Evolutionary conservation across 495 filamentous ascomycete species (phyloP), one percentile per base, ranked within the genome.

Genomic region (Penicillium cataractarum): DNA sequence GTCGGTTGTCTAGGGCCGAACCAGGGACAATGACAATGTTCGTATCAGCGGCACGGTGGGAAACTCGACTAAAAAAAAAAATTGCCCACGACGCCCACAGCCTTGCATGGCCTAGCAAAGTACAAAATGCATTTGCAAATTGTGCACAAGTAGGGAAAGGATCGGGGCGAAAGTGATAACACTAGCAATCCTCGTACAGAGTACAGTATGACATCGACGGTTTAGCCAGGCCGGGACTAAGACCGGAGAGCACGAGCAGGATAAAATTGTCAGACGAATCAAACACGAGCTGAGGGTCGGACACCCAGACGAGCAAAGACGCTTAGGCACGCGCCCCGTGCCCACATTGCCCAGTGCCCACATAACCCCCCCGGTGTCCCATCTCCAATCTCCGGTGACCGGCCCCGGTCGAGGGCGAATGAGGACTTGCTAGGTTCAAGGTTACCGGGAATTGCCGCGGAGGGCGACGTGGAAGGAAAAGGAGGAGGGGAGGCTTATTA

Each of bases 391-490:
- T 66, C 64, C 64, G 64, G 64, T 63, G 56, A 64, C 60, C 60
- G 64, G 64, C 60, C 59, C 60, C 55, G 55, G 27, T 42, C 54
- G 49, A 55, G 40, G 56, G 53, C 65, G 62, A 68, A 60, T 57
- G 21, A 57, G 50, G 54, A 32, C 8, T n/a, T 6, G 17, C 24
- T 61, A 54, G 58, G 58, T 56, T 59, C 24, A 58, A 54, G 58
- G 58, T 56, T 59, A 57, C 66, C 66, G 66, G 66, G 61, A 66
- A 69, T 69, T 69, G 63, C 66, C 66, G 66, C 44, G 55, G 26
- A 24, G 32, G 31, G 56, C 37, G 55, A 27, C 29, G 19, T 58
- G 40, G 29, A 49, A 32, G 50, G 50, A 33, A 2, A 52, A 15
- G 50, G n/a, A 27, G 27, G 49, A 32, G 49, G 26, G 49, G 49